These are phyloP conservation scores for Cystobasidium tubakii DNA, from an alignment of 768 basidiomycete species.

Conservation along the genomic window DNA sequence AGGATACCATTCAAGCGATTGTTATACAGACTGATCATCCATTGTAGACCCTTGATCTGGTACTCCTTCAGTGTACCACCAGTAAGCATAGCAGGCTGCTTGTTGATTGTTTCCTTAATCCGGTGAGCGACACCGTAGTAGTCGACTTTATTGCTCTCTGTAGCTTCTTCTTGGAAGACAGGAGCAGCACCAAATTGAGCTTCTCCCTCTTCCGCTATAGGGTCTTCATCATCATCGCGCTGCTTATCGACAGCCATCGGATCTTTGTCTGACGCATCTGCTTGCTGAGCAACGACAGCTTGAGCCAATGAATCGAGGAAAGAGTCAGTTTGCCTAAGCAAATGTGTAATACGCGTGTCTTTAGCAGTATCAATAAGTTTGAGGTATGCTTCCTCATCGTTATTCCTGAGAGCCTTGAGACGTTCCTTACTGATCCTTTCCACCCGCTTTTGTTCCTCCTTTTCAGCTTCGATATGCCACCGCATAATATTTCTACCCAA, in stretches of 20 bases:
- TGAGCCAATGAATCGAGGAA: conserved; percentile 93
- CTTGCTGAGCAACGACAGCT: conserved; percentile 87
- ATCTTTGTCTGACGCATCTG: conserved; percentile 53
- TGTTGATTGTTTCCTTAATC: conserved; percentile 73
- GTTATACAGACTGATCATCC: conserved; percentile 47
- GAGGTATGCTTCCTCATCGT: conserved; percentile 99
- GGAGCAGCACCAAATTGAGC: conserved; percentile 75
- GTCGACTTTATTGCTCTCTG: conserved; percentile 71
- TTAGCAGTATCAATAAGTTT: conserved; percentile 98
- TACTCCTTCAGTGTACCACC: conserved; percentile 82
- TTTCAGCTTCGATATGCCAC: conserved; percentile 86
- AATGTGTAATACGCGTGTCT: conserved; percentile 95
- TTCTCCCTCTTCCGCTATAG: conserved; percentile 58
- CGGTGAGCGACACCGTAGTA: conserved; percentile 94
- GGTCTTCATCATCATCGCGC: background rate
- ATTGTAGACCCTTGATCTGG: conserved; percentile 54
- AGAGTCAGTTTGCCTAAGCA: conserved; percentile 84
- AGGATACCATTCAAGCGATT: conserved; percentile 48
- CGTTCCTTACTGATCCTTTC: conserved; percentile 95
- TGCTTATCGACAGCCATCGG: conserved; percentile 50
- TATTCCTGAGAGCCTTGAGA: conserved; percentile 91
- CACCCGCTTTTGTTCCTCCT: conserved; percentile 95
- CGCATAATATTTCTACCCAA: conserved; percentile 72
- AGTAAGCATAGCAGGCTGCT: conserved; percentile 74
- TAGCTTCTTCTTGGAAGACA: conserved; percentile 56